Conservation (phyloP, 2,329 filamentous ascomycete species). For the Epichloe aotearoae region DNA sequence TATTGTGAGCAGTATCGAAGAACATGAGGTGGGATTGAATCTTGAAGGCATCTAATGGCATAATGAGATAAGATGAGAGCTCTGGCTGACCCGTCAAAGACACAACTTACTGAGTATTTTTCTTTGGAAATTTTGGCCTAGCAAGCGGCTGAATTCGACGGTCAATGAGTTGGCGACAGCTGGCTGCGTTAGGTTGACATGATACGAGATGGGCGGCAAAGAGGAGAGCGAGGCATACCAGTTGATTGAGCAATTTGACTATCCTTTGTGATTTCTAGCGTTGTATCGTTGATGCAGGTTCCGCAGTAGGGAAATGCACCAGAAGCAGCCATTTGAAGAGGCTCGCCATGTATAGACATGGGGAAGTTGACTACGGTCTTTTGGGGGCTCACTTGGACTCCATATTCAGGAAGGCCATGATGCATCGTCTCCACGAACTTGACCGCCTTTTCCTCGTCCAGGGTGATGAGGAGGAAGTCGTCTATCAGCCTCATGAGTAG, state of each 20-base stretch:
- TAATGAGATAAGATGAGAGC: too few relatives aligned
- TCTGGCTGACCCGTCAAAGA: too few relatives aligned
- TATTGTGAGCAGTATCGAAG: slow-evolving; percentile 70
- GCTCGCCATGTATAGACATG: slow-evolving; percentile 37
- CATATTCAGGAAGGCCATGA: slow-evolving; percentile 62
- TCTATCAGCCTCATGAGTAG: slow-evolving; percentile 76
- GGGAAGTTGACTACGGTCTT: slow-evolving; percentile 86
- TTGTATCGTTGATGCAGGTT: slow-evolving; percentile 57
- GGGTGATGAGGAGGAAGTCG: slow-evolving; percentile 83
- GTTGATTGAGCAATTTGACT: slow-evolving; percentile 26
- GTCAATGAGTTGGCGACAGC: slow-evolving; percentile 59
- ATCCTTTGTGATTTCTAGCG: slow-evolving; percentile 63
- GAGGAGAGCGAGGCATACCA: neutral
- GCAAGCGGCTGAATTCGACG: slow-evolving; percentile 58
- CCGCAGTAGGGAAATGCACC: slow-evolving; percentile 80
- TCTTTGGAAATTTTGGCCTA: slow-evolving; percentile 66
- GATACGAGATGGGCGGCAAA: neutral
- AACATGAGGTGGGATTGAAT: slow-evolving; percentile 77
- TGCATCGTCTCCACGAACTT: slow-evolving; percentile 74
- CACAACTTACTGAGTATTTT: slow-evolving; percentile 54
- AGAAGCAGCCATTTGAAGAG: slow-evolving; percentile 31
- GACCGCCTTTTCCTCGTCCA: slow-evolving; percentile 49
- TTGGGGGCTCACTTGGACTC: slow-evolving; percentile 58
- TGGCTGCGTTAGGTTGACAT: slow-evolving; percentile 2
- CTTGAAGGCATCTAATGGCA: slow-evolving; percentile 50